A percentile compares a stretch with the other conserved stretches of the same genome.
Conservation (phyloP, 2,329 filamentous ascomycete species). For the Drechslerella stenobrocha region DNA sequence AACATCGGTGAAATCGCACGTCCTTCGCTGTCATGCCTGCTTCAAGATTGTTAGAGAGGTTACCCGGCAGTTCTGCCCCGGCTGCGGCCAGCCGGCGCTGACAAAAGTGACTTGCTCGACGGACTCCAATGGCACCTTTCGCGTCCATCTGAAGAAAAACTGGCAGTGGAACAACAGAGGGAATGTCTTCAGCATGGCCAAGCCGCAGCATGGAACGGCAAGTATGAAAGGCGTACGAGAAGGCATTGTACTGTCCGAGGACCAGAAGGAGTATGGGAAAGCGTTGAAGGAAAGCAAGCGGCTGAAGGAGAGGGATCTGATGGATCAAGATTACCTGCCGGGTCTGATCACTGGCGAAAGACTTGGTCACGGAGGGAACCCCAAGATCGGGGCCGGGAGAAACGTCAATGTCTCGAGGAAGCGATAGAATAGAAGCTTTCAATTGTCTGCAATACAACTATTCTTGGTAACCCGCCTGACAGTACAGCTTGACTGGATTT, state of each 20-base stretch:
- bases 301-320: constrained; percentile 73
- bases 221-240: constrained; percentile 88
- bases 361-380: constrained; percentile 65
- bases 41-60: constrained; percentile 79
- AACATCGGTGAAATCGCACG: constrained; percentile 80
- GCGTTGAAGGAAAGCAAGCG: constrained; percentile 67
- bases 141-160: constrained; percentile 85
- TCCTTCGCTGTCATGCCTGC: constrained; percentile 90
- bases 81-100: constrained; percentile 84
- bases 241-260: constrained; percentile 82
- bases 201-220: constrained; percentile 77
- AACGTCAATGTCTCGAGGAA: constrained; percentile 80
- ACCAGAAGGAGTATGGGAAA: constrained; percentile 87
- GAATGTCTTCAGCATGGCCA: constrained; percentile 89
- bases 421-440: constrained; percentile 55
- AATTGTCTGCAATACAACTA: neutral
- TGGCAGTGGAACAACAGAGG: constrained; percentile 96
- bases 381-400: constrained; percentile 74
- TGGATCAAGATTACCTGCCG: constrained; percentile 94
- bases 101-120: constrained; percentile 85
- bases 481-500: too few species aligned
- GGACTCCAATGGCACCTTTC: constrained; percentile 76
- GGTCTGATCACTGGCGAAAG: constrained; percentile 77
- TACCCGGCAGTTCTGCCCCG: constrained; percentile 86
- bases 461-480: too few species aligned